Base-by-base conservation (phyloP, 2,329 filamentous ascomycete species). In the Cadophora sp. region DNA sequence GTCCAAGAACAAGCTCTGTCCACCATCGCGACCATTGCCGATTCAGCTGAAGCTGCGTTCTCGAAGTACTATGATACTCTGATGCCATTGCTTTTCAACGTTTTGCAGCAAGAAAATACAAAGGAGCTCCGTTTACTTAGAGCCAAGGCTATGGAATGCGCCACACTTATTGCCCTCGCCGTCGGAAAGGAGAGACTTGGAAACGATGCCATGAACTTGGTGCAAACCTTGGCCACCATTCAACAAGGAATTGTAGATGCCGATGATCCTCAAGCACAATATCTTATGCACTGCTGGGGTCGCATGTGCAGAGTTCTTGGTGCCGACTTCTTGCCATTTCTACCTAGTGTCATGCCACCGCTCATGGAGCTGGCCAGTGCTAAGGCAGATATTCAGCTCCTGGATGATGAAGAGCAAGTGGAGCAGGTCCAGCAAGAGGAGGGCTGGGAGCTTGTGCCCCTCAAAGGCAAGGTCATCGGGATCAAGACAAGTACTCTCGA, bases 61-160 rank as follows among this genome's bases (percentile, higher is more conserved):
- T 89, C 90, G 60, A 95, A 95, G 80, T 99, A 97, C 81, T 99
- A 99, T 79, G 91, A 95, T 72, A 95, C 91, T 7, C 84, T 99
- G 45, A 99, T 99, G 96, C 96, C 96, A 18, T 84, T 97, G 59
- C 85, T 99, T 8, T 94, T 98, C 79, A 92, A 91, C 69, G 95
- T 98, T 11, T 82, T 99, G 60, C 91, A 90, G 76, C 89, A 94
- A 73, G 94, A 97, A 76, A 95, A 94, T 75, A 93, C 94, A 62
- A 97, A 97, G 81, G 96, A 99, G 76, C 94, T 94, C 80, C 87
- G 95, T 63, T 83, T 98, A 56, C 86, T 99, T 47, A 89, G 95
- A 66, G 96, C 96, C 59, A 99, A 99, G 83, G 96, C 96, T 3
- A 99, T 99, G 96, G 96, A 99, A 80, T 99, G 96, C 77, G 95